Base-by-base conservation (phyloP, 129 eudicot species). In the Lactuca sativa region DNA sequence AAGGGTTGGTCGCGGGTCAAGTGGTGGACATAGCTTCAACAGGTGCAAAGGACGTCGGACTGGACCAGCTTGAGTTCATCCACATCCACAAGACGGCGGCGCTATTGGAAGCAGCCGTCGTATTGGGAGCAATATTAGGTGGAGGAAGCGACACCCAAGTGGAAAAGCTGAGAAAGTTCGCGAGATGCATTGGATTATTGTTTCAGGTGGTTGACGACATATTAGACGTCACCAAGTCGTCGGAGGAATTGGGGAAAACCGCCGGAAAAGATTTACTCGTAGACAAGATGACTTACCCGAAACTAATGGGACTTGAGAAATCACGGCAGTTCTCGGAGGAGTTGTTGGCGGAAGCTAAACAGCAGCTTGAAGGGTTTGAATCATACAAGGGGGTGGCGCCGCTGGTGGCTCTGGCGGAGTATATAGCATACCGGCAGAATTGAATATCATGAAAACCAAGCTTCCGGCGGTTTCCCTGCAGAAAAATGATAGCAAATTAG, bases 181-280 rank as follows among this genome's bases (percentile, higher is more conserved):
- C 91, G 0, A 63, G 96, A 73, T 83, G 88, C 34, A 89, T 89
- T 17, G 96, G 96, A 25, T 49, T 89, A 55, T 69, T 89, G 55
- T 89, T 85, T 69, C 96, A 89, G 56, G 96, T 88, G 21, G 89
- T 88, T 60, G 96, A 88, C 74, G 96, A 88, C 59, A 88, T 88
- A 40, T 68, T 88, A n/a, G 92, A 86, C 9, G 89, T 85, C 7
- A 89, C 96, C 0, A 88, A 83, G 69, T 78, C 96, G 54, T 83
- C 96, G 15, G 82, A 83, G 66, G 92, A 89, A 59, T 71, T 88
- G 82, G 96, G 96, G 16, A 88, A 88, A 53, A 88, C 96, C 0
- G 95, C 95, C 0, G 91, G 95, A n/a, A 88, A 88, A 47, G 96
- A 88, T 63, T 68, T 88, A 78, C 77, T 41, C 69, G 75, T 66